Percentiles rank a stretch among this genome's conserved stretches.
phyloP scores from a whole-genome alignment of 768 basidiomycete species.

The Trametes elegans region DNA sequence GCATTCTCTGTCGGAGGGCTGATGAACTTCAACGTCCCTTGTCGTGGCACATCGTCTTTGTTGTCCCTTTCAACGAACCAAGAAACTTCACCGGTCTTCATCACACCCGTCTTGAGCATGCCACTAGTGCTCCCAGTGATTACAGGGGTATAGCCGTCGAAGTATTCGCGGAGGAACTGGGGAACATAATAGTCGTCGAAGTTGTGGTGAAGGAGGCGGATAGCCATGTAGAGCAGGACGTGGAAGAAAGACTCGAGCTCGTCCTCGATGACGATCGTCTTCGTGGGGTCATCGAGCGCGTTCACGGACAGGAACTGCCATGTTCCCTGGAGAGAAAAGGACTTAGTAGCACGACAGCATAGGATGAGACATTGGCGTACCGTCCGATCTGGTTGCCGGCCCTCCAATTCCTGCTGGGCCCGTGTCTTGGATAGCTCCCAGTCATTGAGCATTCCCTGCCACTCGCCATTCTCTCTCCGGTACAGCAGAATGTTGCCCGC shows the following conservation, averaged over 20 bases:
- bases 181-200: background rate
- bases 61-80: no score
- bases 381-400: background rate
- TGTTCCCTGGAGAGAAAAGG: background rate
- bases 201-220: constrained; percentile 5
- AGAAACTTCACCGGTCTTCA: background rate
- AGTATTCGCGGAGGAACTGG: background rate
- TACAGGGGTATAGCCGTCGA: background rate
- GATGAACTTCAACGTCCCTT: no score
- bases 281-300: background rate
- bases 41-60: no score
- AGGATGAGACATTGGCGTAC: background rate
- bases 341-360: background rate
- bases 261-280: constrained; percentile 1
- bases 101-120: background rate
- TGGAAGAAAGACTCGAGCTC: constrained; percentile 14
- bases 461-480: background rate
- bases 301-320: constrained; percentile 10
- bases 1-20: no score
- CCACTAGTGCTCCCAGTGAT: background rate
- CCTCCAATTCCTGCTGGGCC: background rate
- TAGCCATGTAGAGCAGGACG: constrained; percentile 1
- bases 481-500: background rate
- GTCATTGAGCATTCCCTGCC: background rate
- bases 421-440: constrained; percentile 2